phyloP scores from a whole-genome alignment of 2,329 filamentous ascomycete genomes.

The Exophiala viscosa region DNA sequence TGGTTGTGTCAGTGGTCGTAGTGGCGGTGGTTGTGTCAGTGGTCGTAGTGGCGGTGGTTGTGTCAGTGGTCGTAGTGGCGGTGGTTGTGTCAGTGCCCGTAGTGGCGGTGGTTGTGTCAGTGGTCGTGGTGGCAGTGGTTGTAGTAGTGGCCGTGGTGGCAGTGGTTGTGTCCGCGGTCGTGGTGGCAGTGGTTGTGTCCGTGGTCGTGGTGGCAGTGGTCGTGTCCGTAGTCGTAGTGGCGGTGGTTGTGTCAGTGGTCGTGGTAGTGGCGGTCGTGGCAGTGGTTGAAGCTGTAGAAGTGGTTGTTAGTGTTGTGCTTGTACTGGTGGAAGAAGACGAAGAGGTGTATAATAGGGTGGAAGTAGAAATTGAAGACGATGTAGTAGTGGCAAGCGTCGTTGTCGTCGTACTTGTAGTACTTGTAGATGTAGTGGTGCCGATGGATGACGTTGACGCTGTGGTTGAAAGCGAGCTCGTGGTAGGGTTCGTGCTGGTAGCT shows the following conservation, averaged over 20 bases:
- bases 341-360: not conserved
- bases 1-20: too few relatives aligned
- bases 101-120: too few relatives aligned
- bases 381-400: conserved; percentile 1
- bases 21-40: too few relatives aligned
- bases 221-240: conserved; percentile 1
- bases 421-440: not conserved
- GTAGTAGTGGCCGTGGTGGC: not conserved
- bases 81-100: too few relatives aligned
- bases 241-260: conserved; percentile 4
- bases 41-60: too few relatives aligned
- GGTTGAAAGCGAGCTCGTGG: not conserved
- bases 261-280: conserved; percentile 4
- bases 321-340: too few relatives aligned
- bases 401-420: not conserved
- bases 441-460: not conserved
- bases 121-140: conserved; percentile 1
- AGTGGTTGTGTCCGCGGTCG: not conserved
- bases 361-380: not conserved
- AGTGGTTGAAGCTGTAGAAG: conserved; percentile 3
- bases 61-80: too few relatives aligned
- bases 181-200: conserved; percentile 1
- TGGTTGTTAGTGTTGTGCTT: not conserved
- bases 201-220: conserved; percentile 7
- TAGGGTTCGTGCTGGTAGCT: not conserved